These are phyloP conservation scores for Russula griseocarnosa DNA, from an alignment of 768 basidiomycete species.

Conservation along the genomic window DNA sequence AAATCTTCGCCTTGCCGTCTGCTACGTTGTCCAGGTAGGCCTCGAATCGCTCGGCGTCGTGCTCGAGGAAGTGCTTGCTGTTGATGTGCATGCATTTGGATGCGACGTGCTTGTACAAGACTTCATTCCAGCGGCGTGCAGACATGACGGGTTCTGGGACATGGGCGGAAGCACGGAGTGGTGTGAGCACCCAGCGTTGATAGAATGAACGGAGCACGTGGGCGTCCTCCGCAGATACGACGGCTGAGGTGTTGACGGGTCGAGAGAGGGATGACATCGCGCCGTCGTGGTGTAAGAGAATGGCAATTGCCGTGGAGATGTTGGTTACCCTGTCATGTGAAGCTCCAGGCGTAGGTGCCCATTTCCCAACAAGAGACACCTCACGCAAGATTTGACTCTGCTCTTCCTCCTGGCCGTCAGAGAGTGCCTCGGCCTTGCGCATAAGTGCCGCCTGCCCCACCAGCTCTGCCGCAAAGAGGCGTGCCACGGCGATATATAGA, in stretches of 20 bases:
- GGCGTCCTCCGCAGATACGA: conserved; percentile 33
- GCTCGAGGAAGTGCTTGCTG: conserved; percentile 49
- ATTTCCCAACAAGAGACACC: conserved; percentile 61
- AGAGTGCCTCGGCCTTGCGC: conserved; percentile 36
- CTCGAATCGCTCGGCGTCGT: conserved; percentile 58
- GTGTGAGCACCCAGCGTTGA: conserved; percentile 56
- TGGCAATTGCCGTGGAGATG: conserved; percentile 58
- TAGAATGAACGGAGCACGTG: conserved; percentile 52
- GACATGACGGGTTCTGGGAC: conserved; percentile 64
- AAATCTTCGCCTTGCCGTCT: conserved; percentile 50
- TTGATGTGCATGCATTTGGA: conserved; percentile 61
- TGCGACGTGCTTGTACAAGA: conserved; percentile 55
- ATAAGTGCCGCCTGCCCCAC: conserved; percentile 46
- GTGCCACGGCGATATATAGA: conserved; percentile 58
- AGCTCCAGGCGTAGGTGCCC: conserved; percentile 59
- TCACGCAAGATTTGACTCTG: conserved; percentile 36
- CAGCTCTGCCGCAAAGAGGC: conserved; percentile 55
- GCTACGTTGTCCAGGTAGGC: conserved; percentile 56
- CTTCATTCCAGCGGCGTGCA: conserved; percentile 52
- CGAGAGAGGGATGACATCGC: conserved; percentile 22
- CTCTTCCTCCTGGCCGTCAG: conserved; percentile 30
- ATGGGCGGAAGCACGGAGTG: conserved; percentile 44
- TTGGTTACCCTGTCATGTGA: conserved; percentile 63
- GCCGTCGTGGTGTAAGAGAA: conserved; percentile 46
- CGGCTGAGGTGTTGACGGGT: conserved; percentile 29